A percentile compares a stretch with the other conserved stretches of the same genome.
Evolutionary conservation across 352 stramenopile genomes (phyloP).

Genomic region (Aphanomyces astaci): DNA sequence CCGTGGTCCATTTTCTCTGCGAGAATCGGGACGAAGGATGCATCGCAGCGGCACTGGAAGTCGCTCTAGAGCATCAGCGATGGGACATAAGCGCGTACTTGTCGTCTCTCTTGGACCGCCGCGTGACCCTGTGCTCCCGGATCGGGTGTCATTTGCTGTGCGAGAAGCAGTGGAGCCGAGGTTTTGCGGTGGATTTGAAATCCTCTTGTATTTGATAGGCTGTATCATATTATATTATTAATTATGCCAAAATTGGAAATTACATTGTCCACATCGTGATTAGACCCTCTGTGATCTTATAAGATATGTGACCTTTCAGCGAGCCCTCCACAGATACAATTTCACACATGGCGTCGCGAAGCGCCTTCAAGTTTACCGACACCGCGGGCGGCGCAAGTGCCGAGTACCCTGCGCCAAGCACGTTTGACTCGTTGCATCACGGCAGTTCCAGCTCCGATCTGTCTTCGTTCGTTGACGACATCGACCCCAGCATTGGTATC

Average conservation of each 20-base stretch:
- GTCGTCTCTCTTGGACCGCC: neutral
- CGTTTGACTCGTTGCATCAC: constrained; percentile 21
- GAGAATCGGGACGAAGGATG: constrained; percentile 5
- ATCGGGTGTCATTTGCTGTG: constrained; percentile 1
- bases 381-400: neutral
- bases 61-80: neutral
- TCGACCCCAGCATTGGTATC: constrained; percentile 79
- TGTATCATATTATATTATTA: neutral
- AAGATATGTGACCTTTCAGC: constrained; percentile 22
- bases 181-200: neutral
- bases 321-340: neutral
- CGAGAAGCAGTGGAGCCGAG: neutral
- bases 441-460: constrained; percentile 17
- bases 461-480: constrained; percentile 37
- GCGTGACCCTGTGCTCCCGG: neutral
- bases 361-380: constrained; percentile 19
- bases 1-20: neutral
- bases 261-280: neutral
- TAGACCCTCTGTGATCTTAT: neutral
- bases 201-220: neutral
- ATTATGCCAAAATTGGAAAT: neutral
- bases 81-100: neutral
- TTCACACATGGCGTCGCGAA: constrained; percentile 11
- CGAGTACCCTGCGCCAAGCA: neutral
- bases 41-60: neutral